Evolutionary conservation across 495 filamentous ascomycete species (phyloP), one percentile per base, ranked within the genome.

Genomic region (Niebla homalea): DNA sequence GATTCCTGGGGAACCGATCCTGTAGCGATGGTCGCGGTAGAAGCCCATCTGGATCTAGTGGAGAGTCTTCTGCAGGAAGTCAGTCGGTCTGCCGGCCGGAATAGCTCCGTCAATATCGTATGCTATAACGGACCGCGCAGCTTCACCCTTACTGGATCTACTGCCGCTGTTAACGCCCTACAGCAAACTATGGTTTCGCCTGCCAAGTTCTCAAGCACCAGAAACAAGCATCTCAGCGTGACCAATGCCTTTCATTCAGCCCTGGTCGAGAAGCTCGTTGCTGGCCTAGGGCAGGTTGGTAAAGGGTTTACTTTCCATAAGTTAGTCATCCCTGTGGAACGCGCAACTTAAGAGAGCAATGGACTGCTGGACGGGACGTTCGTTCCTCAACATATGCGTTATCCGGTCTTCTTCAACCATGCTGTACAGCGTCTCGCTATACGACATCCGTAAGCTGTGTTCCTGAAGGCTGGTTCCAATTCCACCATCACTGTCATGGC

Each of bases 1-100:
- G 57, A 66, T 1, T 23, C 50, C 0, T 78, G 74, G 75, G 74
- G 69, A 4, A 0, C 56, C 0, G 75, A 79, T 8, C 39, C 46
- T 5, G 76, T 76, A 0, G 43, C 62, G 1, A 81, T 81, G 77
- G 29, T 78, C 3, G 52, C 60, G 12, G 29, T 67, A 14, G 53
- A 64, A 12, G 54, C 22, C 15, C 26, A 52, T 25, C 29, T 52
- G 1, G 26, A 42, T 1, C 39, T 51, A 1, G 46, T 70, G 0
- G 12, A 64, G n/a, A n/a, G 3, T 12, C 14, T 62, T 19, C 29
- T 62, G 23, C 14, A 20, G 36, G 20, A 11, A 20, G 12, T 42
- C 32, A 36, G 50, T 46, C 7, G 18, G 32, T 37, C 20, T 20
- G 15, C 6, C 12, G n/a, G 40, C 40, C 40, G 40, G 40, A 39